phyloP scores from a whole-genome alignment of 2,329 filamentous ascomycete genomes.

The Claviceps monticola region DNA sequence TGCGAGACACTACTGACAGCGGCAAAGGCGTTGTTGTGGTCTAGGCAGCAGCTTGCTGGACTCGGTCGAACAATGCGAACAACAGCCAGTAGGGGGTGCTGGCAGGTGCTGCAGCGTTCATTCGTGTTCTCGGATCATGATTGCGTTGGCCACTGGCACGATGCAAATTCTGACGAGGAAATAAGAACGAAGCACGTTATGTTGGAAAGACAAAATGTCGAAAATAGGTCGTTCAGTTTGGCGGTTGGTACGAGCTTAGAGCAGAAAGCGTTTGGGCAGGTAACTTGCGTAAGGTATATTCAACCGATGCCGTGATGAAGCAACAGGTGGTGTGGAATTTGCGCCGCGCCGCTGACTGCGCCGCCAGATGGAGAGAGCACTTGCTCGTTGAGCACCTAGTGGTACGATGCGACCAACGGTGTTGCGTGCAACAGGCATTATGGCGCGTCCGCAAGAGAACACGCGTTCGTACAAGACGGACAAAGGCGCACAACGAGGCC shows the following conservation, averaged over 20 bases:
- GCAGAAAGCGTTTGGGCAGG: constrained; percentile 11
- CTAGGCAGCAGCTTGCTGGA: background rate
- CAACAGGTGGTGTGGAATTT: constrained; percentile 1
- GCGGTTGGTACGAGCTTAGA: constrained; percentile 3
- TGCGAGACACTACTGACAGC: background rate
- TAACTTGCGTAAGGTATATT: constrained; percentile 1
- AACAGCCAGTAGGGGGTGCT: background rate
- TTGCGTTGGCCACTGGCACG: background rate
- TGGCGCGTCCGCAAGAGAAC: background rate
- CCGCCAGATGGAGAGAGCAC: constrained; percentile 1
- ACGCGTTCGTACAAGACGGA: background rate
- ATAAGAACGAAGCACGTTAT: constrained; percentile 4
- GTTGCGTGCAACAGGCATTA: background rate
- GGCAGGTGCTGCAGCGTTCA: background rate
- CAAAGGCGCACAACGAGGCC: background rate
- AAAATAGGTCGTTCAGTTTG: background rate
- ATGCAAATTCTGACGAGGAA: constrained; percentile 4
- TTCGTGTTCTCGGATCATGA: constrained; percentile 5
- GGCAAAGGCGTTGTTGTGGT: too few relatives aligned
- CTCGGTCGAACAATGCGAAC: background rate
- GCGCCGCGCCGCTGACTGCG: background rate
- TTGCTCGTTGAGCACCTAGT: constrained; percentile 1
- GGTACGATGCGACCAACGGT: background rate
- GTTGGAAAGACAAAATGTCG: background rate
- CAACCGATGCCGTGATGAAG: background rate